phyloP scores from a whole-genome alignment of 2,329 filamentous ascomycete genomes.

The Simplicillium aogashimaense region DNA sequence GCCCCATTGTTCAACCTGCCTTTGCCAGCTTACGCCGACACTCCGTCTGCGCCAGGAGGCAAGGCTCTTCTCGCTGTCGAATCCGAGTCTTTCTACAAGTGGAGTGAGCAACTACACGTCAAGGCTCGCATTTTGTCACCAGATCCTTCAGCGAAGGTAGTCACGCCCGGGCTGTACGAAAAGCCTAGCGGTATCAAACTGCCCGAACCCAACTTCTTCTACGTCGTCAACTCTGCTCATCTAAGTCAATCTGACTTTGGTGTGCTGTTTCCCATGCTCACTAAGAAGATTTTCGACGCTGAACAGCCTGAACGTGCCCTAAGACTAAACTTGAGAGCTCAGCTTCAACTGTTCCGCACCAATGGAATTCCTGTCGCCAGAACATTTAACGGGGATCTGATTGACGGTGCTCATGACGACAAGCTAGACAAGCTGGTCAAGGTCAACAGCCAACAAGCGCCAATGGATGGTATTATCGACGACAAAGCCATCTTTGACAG shows the following conservation, averaged over 20 bases:
- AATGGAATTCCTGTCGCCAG: slow-evolving; percentile 38
- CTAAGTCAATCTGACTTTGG: slow-evolving; percentile 79
- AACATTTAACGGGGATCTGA: slow-evolving; percentile 38
- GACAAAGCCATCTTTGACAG: slow-evolving; percentile 42
- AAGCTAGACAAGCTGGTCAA: slow-evolving; percentile 19
- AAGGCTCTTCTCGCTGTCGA: slow-evolving; percentile 58
- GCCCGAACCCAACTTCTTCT: slow-evolving; percentile 59
- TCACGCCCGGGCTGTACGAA: slow-evolving; percentile 30
- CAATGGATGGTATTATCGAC: slow-evolving; percentile 29
- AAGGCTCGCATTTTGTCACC: slow-evolving; percentile 58
- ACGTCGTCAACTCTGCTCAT: slow-evolving; percentile 64
- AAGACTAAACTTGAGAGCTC: slow-evolving; percentile 47
- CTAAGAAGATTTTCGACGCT: slow-evolving; percentile 45
- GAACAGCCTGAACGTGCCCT: slow-evolving; percentile 49
- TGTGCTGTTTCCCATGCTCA: slow-evolving; percentile 66
- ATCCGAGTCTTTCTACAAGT: slow-evolving; percentile 70
- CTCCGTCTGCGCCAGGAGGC: slow-evolving; percentile 40
- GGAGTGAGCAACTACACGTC: slow-evolving; percentile 60
- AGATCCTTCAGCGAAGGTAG: slow-evolving; percentile 31
- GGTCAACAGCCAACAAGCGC: slow-evolving; percentile 4
- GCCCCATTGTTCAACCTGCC: slow-evolving; percentile 60
- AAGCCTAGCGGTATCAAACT: slow-evolving; percentile 31
- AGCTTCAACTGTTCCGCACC: slow-evolving; percentile 44
- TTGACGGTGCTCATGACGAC: slow-evolving; percentile 32
- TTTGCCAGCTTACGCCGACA: slow-evolving; percentile 55